Conservation (phyloP, 805 yeast species). For the Wickerhamomyces sydowiorum region DNA sequence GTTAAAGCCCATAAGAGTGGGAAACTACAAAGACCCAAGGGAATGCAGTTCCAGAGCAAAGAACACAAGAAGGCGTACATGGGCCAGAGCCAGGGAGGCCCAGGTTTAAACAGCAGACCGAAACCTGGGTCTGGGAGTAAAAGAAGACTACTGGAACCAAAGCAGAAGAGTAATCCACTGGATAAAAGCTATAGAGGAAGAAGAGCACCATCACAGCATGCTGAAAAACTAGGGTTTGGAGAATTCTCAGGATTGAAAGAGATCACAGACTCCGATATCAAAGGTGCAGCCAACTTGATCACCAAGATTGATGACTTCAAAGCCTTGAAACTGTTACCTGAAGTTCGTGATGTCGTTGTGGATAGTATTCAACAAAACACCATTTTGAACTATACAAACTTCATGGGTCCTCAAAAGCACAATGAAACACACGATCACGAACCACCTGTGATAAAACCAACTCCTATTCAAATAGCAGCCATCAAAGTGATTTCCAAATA, state of each 20-base stretch:
- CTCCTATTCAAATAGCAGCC: conserved; percentile 81
- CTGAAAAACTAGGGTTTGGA: conserved; percentile 1
- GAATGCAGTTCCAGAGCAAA: background rate
- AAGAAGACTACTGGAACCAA: background rate
- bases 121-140: background rate
- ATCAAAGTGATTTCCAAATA: conserved; percentile 32
- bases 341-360: conserved; percentile 55
- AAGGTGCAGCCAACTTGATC: conserved; percentile 33
- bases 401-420: conserved; percentile 6
- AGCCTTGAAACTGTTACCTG: conserved; percentile 62
- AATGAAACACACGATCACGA: conserved; percentile 7
- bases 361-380: conserved; percentile 46
- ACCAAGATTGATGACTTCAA: conserved; percentile 56
- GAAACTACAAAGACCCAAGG: background rate
- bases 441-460: conserved; percentile 36
- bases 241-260: conserved; percentile 28
- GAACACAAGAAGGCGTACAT: too few species aligned
- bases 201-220: background rate
- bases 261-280: conserved; percentile 29
- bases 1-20: too few species aligned
- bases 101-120: too few species aligned
- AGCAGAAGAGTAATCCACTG: background rate
- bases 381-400: conserved; percentile 27
- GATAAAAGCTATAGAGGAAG: background rate
- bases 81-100: too few species aligned